These are phyloP conservation scores for Pholiota molesta DNA, from an alignment of 768 basidiomycete species.

Conservation along the genomic window DNA sequence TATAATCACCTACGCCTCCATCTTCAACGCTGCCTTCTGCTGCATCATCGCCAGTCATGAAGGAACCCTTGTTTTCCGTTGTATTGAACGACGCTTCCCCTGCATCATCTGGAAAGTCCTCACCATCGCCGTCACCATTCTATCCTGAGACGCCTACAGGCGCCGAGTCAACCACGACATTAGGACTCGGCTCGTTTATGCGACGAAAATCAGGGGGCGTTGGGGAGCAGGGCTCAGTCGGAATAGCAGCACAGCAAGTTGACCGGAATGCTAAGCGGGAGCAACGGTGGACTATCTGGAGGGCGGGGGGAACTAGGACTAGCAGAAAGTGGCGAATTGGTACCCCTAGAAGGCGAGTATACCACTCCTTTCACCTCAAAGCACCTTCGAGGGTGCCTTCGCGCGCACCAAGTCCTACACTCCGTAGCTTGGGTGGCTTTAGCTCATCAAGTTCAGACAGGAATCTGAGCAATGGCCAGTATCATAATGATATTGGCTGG, in stretches of 20 bases:
- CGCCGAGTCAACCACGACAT: background rate
- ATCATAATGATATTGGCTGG: background rate
- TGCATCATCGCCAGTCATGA: slow-evolving; percentile 16
- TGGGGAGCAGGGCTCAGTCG: slow-evolving; percentile 22
- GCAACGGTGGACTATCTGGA: slow-evolving; percentile 4
- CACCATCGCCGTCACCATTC: slow-evolving; percentile 21
- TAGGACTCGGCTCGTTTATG: slow-evolving; percentile 26
- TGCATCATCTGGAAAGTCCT: slow-evolving; percentile 20
- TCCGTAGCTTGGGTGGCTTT: background rate
- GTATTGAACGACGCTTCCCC: slow-evolving; percentile 25
- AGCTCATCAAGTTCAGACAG: background rate
- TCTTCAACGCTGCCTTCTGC: slow-evolving; percentile 28
- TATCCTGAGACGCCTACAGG: slow-evolving; percentile 20
- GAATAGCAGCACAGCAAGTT: slow-evolving; percentile 28
- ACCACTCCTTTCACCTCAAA: slow-evolving; percentile 45
- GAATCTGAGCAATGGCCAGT: background rate
- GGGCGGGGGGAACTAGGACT: slow-evolving; percentile 17
- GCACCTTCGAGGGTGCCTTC: slow-evolving; percentile 38
- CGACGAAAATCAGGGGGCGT: slow-evolving; percentile 26
- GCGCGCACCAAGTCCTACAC: slow-evolving; percentile 29
- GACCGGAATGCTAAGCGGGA: slow-evolving; percentile 17
- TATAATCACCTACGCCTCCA: slow-evolving; percentile 66
- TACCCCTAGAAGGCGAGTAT: slow-evolving; percentile 33
- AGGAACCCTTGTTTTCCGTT: slow-evolving; percentile 23
- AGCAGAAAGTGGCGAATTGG: slow-evolving; percentile 24